Base-by-base conservation (phyloP, 306 rosid genomes). In the Spatholobus suberectus region DNA sequence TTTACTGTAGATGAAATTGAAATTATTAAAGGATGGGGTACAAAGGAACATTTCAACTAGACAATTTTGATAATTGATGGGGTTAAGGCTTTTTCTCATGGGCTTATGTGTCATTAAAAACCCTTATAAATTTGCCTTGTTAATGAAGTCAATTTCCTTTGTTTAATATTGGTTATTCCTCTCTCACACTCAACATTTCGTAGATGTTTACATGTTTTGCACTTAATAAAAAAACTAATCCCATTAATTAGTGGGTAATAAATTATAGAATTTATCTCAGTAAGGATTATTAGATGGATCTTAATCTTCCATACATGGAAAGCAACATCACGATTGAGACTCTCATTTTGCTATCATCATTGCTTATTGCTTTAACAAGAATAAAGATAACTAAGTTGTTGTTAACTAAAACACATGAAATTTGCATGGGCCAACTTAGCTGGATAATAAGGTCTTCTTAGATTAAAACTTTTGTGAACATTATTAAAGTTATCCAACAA, bases 361-460 rank as follows among this genome's bases (percentile, higher is more conserved):
- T 81, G 58, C 80, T 82, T 73, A 24, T 82, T 80, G 86, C 75
- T 80, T 78, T 91, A 86, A 86, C 84, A 83, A 70, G 90, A 86
- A 88, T 73, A 88, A 81, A 85, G 90, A 90, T 76, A 85, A 92
- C 86, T 79, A 86, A 78, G 84, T 76, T 73, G 89, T 63, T 90
- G 77, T 88, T 85, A 89, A 89, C 86, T 67, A 75, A 81, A 86
- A 74, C 86, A 83, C 77, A 86, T 87, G 88, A 86, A 86, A 85
- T 84, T 83, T 85, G 91, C 98, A 94, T 94, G 92, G 90, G 72
- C 92, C 92, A 86, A 87, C 71, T 87, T 87, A 87, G 82, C 84
- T 61, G 47, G 88, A 87, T 86, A 89, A 85, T 79, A 71, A 70
- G 73, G 94, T 85, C 94, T 85, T 89, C 90, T 89, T 91, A 80